These are phyloP conservation scores for Dipteronia dyeriana DNA, from an alignment of 345 rosid species.

Conservation along the genomic window DNA sequence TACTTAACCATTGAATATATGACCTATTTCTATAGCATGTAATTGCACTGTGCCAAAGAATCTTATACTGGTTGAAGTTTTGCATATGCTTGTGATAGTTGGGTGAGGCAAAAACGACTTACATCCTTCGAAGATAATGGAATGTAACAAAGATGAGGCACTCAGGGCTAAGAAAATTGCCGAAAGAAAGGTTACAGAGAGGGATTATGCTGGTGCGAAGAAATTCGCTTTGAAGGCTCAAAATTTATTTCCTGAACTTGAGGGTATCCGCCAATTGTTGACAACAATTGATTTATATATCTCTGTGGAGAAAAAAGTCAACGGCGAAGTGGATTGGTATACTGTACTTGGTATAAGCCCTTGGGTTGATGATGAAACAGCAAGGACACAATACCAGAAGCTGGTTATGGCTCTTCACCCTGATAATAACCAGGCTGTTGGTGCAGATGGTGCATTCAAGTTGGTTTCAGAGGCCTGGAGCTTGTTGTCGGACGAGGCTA, in stretches of 20 bases:
- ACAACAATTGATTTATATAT: conserved; percentile 60
- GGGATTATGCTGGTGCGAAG: conserved; percentile 70
- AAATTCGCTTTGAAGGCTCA: conserved; percentile 81
- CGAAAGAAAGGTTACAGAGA: conserved; percentile 68
- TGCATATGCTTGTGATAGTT: conserved; percentile 10
- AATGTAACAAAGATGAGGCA: conserved; percentile 94
- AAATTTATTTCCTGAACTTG: conserved; percentile 68
- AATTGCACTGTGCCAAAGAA: conserved; percentile 6
- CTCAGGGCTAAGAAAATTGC: conserved; percentile 83
- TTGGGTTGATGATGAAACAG: conserved; percentile 59
- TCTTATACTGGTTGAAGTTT: conserved; percentile 12
- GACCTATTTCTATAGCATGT: conserved; percentile 14
- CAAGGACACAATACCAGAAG: conserved; percentile 69
- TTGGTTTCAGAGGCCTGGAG: conserved; percentile 76
- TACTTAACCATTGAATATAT: background rate
- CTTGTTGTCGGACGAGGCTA: conserved; percentile 64
- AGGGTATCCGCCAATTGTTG: conserved; percentile 65
- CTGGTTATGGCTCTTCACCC: conserved; percentile 80
- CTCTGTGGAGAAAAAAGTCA: conserved; percentile 59
- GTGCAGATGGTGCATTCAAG: conserved; percentile 89
- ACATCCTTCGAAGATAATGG: conserved; percentile 46
- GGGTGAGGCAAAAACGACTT: conserved; percentile 18
- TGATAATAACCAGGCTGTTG: conserved; percentile 82
- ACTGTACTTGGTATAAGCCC: conserved; percentile 68
- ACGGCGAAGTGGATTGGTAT: conserved; percentile 81